Evolutionary conservation across 2,329 filamentous ascomycete genomes (phyloP), one percentile per base, ranked within the genome.

Genomic region (Colletotrichum limetticola): DNA sequence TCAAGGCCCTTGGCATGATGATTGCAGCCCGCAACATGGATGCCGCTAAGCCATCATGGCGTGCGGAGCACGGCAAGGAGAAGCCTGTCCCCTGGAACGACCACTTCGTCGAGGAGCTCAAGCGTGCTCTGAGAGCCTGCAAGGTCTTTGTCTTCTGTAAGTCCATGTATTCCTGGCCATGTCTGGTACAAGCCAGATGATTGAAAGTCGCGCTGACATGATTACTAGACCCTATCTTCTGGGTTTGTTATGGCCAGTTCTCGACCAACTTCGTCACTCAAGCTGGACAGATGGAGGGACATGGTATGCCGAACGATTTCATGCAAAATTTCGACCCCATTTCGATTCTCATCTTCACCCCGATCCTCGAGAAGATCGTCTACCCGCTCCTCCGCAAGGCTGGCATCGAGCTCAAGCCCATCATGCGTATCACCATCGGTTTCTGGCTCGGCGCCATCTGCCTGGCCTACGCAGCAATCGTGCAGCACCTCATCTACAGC

Each of bases 91-190:
- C 86, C 0, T 94, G 92, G 91, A 88, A 93, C 66, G 91, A 94
- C 77, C 86, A 88, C 76, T 95, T 94, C 76, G 84, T 95, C 62
- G 91, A 93, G 3, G 93, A 95, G 78, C 84, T 95, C 62, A 92
- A 92, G 83, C 91, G 91, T 85, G 79, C 85, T 1, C 80, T 88
- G 6, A 80, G 93, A 87, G 93, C 92, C 19, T 95, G 92, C 86
- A 91, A 92, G 77, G 91, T 94, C 67, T 94, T 94, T 74, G 78
- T 87, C 74, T 91, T 91, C 78, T 91, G 77, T 79, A 74, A 78
- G 81, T 74, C 2, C 8, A 49, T 9, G 1, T 49, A n/a, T 4
- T n/a, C 19, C 19, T 9, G n/a, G n/a, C 24, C 11, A 11, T 9
- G 74, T 75, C 16, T 19, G 8, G 14, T 2, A 7, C 4, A 1